Conservation (phyloP, 371 early-diverging fungal species). For the Gilbertella persicaria region DNA sequence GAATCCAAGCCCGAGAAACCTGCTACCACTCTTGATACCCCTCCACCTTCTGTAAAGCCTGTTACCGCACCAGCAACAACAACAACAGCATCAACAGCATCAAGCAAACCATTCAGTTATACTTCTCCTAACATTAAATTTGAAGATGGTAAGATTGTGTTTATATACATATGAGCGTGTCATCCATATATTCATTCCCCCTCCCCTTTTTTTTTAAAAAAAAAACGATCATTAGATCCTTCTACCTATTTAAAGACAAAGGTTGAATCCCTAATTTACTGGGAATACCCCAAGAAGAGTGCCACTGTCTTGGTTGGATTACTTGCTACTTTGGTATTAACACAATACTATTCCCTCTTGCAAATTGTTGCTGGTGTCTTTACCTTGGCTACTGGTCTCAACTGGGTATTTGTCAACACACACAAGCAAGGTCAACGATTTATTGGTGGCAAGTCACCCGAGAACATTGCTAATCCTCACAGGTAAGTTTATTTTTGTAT, state of each 20-base stretch:
- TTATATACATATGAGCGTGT: neutral
- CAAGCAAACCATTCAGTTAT: constrained; percentile 1
- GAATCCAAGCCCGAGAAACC: neutral
- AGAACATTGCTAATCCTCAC: constrained; percentile 47
- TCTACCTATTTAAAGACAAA: constrained; percentile 47
- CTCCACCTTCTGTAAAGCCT: constrained; percentile 18
- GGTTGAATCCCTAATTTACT: constrained; percentile 51
- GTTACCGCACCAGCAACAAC: neutral
- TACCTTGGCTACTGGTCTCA: constrained; percentile 51
- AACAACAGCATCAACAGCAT: neutral
- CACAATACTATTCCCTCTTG: constrained; percentile 59
- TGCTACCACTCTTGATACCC: constrained; percentile 12
- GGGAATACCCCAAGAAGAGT: constrained; percentile 55
- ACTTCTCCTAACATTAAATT: constrained; percentile 42
- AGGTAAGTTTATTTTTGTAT: constrained; percentile 26
- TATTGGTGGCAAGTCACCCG: constrained; percentile 42
- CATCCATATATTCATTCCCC: neutral
- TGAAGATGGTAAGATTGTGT: constrained; percentile 44
- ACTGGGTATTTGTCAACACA: constrained; percentile 57
- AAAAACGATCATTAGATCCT: constrained; percentile 49
- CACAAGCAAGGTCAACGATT: constrained; percentile 46
- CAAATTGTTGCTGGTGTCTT: constrained; percentile 52
- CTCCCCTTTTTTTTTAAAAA: neutral
- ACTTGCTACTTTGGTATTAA: constrained; percentile 43
- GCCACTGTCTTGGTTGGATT: constrained; percentile 35